These are phyloP conservation scores for Cordyceps tenuipes DNA, from an alignment of 2,329 filamentous ascomycete genomes.

Conservation along the genomic window DNA sequence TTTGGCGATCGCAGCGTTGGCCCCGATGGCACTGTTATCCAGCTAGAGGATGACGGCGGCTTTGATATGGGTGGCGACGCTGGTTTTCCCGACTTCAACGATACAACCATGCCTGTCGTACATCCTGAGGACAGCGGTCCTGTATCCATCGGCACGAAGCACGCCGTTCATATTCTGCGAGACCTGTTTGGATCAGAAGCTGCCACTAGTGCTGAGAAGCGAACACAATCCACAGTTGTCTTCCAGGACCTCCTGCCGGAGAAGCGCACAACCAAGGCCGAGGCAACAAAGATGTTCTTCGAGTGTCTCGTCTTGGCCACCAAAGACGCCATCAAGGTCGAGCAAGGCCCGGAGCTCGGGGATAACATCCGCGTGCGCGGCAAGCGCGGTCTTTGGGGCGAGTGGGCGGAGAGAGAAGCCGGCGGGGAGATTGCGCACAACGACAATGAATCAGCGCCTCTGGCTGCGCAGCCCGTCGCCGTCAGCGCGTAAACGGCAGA, in stretches of 20 bases:
- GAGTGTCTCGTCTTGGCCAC: slow-evolving; percentile 92
- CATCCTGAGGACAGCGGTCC: slow-evolving; percentile 79
- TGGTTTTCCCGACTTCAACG: slow-evolving; percentile 53
- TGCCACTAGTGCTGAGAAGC: slow-evolving; percentile 59
- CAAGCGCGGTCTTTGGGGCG: slow-evolving; percentile 94
- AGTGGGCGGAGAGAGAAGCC: slow-evolving; percentile 78
- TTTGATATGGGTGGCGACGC: slow-evolving; percentile 53
- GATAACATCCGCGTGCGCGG: slow-evolving; percentile 75
- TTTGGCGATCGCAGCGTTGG: slow-evolving; percentile 45
- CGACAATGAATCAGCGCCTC: slow-evolving; percentile 28
- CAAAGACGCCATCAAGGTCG: slow-evolving; percentile 95
- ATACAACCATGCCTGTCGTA: slow-evolving; percentile 65
- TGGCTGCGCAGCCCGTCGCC: slow-evolving; percentile 18
- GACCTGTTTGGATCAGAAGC: slow-evolving; percentile 74
- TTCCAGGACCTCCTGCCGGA: slow-evolving; percentile 92
- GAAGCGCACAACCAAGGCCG: slow-evolving; percentile 68
- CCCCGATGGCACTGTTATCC: slow-evolving; percentile 52
- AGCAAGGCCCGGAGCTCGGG: slow-evolving; percentile 71
- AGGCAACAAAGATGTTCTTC: slow-evolving; percentile 99
- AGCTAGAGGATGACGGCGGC: not conserved
- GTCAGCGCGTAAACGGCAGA: slow-evolving; percentile 16
- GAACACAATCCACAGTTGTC: slow-evolving; percentile 67
- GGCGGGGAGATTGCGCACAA: slow-evolving; percentile 52
- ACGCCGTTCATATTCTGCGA: slow-evolving; percentile 88
- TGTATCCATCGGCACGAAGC: slow-evolving; percentile 84